A percentile compares a stretch with the other conserved stretches of the same genome.
Conservation (phyloP, 1,139 yeast genomes). For the Scheffersomyces illinoinensis region DNA sequence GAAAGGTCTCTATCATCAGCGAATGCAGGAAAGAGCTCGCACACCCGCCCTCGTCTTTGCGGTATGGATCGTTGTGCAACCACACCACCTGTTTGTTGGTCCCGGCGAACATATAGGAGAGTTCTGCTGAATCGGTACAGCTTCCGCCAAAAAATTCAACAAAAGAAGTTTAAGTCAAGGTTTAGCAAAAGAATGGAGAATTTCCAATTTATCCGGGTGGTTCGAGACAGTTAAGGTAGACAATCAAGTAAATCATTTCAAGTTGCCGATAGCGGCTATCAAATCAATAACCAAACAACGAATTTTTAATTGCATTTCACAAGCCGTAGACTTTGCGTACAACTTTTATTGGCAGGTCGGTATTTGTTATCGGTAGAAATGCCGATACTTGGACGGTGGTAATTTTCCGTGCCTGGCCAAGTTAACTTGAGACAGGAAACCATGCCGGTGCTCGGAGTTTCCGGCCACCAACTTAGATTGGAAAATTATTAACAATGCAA, state of each 20-base stretch:
- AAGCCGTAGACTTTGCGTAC: not conserved
- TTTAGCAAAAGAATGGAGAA: not conserved
- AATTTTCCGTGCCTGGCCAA: not conserved
- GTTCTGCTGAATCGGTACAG: not conserved
- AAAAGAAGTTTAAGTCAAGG: not conserved
- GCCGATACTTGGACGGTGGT: not conserved
- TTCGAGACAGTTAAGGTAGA: not conserved
- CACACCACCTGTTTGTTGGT: not conserved
- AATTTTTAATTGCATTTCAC: not conserved
- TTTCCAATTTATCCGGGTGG: not conserved
- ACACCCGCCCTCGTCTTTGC: not conserved
- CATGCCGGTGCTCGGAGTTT: not conserved
- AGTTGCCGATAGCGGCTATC: not conserved
- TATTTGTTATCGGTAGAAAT: not conserved
- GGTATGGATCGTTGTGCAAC: not conserved
- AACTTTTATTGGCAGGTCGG: not conserved
- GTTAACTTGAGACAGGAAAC: not conserved
- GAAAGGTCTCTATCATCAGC: not conserved
- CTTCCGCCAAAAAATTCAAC: not conserved
- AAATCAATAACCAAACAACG: not conserved
- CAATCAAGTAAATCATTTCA: not conserved
- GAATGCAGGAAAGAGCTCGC: not conserved
- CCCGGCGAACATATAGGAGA: not conserved
- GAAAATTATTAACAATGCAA: not conserved
- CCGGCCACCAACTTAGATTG: not conserved